Evolutionary conservation across 2,329 filamentous ascomycete species (phyloP), one percentile per base, ranked within the genome.

Genomic region (Fonsecaea pedrosoi): DNA sequence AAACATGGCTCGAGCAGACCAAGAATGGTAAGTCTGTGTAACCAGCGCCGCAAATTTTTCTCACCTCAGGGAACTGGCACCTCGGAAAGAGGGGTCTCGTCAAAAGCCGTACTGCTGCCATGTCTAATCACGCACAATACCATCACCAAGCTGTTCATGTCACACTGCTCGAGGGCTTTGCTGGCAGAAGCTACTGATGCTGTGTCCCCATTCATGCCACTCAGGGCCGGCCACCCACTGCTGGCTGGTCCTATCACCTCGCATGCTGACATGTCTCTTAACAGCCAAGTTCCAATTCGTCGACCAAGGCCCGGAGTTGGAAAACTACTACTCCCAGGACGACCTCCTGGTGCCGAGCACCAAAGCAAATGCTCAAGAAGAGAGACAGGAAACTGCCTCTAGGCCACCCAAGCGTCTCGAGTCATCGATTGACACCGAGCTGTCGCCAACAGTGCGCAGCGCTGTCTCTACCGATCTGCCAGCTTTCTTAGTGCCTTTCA

Each of bases 201-300:
- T 57, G 59, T 62, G 60, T 66, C 25, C 65, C 61, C 53, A 37
- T 40, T 9, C 45, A 45, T 34, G 30, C 57, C 48, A 9, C 61
- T 37, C 38, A 54, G 32, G 42, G 40, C 38, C 57, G 54, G 13
- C 8, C n/a, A 56, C 54, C 38, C 53, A 15, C 53, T 21, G 18
- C 25, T 37, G 15, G 32, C 54, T 40, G 34, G 54, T 12, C 67
- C 67, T 64, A 63, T 64, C 48, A 64, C 55, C 10, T 37, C 38
- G 15, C 10, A 18, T 59, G 42, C 63, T 69, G 56, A 69, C 12
- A 18, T 37, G 25, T 48, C 58, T 40, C 35, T 38, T 48, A 32
- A 58, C 58, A 73, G 71, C 69, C 3, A 73, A 69, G 62, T 68
- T 73, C 48, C 71, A 73, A 66, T 71, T 73, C 48, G 70, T 72